Evolutionary conservation across 805 yeast genomes (phyloP), one percentile per base, ranked within the genome.

Genomic region (Metschnikowia picachoensis): DNA sequence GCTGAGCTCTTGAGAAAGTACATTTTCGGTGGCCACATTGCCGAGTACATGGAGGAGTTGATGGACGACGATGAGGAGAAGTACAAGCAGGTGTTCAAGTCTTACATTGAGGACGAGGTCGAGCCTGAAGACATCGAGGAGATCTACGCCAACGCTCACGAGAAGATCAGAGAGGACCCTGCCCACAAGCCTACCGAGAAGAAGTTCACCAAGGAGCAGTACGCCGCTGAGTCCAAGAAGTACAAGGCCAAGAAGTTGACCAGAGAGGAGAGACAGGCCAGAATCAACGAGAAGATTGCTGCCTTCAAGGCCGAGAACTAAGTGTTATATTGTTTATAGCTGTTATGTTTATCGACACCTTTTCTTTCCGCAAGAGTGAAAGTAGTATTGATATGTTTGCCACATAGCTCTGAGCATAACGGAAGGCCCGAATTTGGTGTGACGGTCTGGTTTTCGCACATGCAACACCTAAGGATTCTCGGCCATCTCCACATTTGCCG

Each of bases 41-140:
- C 99, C 70, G 98, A 94, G 83, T 94, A 94, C 94, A 94, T 94
- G 97, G 99, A 94, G 83, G 98, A 92, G 83, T 87, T 94, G 74
- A 92, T 94, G 76, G 99, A 94, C 70, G 99, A 92, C 76, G 99
- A 92, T 86, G 99, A 92, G 82, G 99, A 92, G 83, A 92, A 94
- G 81, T 92, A 83, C 96, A 83, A 84, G 76, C 82, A 87, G 71
- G 82, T 92, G 72, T 92, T 92, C 95, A 85, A 87, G 81, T 82
- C 90, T 67, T 94, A 94, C 92, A 74, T 94, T 62, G 96, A 84
- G 64, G 97, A 92, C 68, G 98, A 89, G 74, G 81, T 94, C 66
- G 98, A 94, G 74, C 94, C 98, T 64, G 99, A 94, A 68, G 87
- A 85, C 61, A 70, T 94, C 63, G 99, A 94, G 83, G 99, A 94